Percentiles rank a stretch among this genome's conserved stretches.
Conservation (phyloP, 2,329 filamentous ascomycete species). For the Fusarium xylarioides region DNA sequence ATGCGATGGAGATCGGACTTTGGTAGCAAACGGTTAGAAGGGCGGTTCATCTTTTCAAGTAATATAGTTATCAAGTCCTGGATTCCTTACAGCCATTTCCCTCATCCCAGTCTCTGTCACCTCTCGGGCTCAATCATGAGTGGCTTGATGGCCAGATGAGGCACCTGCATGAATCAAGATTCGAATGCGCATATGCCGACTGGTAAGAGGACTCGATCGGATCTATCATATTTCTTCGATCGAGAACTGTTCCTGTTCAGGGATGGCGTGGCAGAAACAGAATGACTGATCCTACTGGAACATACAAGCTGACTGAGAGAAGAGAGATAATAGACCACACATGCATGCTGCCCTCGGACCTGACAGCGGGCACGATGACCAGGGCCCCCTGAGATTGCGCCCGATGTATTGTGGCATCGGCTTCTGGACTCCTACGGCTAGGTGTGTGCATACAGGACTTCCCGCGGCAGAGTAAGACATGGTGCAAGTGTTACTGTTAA, state of each 20-base stretch:
- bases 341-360: background rate
- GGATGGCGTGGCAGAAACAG: background rate
- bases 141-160: background rate
- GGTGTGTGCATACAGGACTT: background rate
- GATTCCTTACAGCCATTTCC: background rate
- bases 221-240: background rate
- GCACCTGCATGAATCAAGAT: slow-evolving; percentile 1
- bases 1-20: background rate
- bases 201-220: background rate
- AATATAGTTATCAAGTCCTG: background rate
- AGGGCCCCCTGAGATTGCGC: background rate
- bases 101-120: background rate
- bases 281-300: too few relatives aligned
- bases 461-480: background rate
- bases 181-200: background rate
- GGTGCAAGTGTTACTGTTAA: background rate
- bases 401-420: background rate
- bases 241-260: background rate
- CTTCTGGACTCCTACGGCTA: background rate
- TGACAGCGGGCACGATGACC: background rate
- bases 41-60: background rate
- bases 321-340: background rate
- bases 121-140: background rate
- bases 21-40: background rate
- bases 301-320: background rate